Evolutionary conservation across 352 stramenopile genomes (phyloP).

Genomic region (Pythium insidiosum): DNA sequence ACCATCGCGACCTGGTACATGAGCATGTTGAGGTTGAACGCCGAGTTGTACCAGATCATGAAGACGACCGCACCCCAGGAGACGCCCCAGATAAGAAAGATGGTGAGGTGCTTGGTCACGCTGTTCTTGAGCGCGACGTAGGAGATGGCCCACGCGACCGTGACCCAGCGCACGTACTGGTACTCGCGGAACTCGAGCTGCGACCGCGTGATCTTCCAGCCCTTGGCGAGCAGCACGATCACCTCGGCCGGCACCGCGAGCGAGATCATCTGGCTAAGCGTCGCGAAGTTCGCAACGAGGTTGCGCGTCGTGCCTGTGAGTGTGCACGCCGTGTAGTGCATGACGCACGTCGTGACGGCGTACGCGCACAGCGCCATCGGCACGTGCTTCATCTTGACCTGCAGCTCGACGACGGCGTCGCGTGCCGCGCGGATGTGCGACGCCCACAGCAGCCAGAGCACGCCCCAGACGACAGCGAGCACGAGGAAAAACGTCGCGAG

Average conservation of each 20-base stretch:
- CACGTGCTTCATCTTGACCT: slow-evolving; percentile 48
- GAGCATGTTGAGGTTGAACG: slow-evolving; percentile 67
- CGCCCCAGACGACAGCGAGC: slow-evolving; percentile 24
- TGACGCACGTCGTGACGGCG: slow-evolving; percentile 16
- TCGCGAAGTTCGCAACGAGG: slow-evolving; percentile 24
- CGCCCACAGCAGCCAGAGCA: slow-evolving; percentile 32
- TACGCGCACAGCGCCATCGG: slow-evolving; percentile 27
- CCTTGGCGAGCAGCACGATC: slow-evolving; percentile 51
- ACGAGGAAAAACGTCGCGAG: slow-evolving; percentile 26
- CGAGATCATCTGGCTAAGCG: slow-evolving; percentile 33
- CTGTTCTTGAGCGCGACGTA: slow-evolving; percentile 32
- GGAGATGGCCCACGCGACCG: slow-evolving; percentile 37
- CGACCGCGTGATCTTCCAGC: slow-evolving; percentile 59
- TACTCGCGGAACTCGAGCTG: slow-evolving; percentile 31
- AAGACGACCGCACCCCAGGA: slow-evolving; percentile 49
- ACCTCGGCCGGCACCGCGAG: slow-evolving; percentile 37
- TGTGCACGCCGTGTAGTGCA: slow-evolving; percentile 21
- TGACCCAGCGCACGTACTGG: slow-evolving; percentile 52
- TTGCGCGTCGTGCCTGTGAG: slow-evolving; percentile 26
- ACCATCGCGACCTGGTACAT: slow-evolving; percentile 57
- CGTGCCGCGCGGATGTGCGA: slow-evolving; percentile 32
- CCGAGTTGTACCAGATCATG: slow-evolving; percentile 64
- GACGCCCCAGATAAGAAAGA: slow-evolving; percentile 46
- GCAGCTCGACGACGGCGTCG: slow-evolving; percentile 37
- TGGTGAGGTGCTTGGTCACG: slow-evolving; percentile 27